phyloP scores from a whole-genome alignment of 2,329 filamentous ascomycete genomes.

The Arthrobotrys musiformis region DNA sequence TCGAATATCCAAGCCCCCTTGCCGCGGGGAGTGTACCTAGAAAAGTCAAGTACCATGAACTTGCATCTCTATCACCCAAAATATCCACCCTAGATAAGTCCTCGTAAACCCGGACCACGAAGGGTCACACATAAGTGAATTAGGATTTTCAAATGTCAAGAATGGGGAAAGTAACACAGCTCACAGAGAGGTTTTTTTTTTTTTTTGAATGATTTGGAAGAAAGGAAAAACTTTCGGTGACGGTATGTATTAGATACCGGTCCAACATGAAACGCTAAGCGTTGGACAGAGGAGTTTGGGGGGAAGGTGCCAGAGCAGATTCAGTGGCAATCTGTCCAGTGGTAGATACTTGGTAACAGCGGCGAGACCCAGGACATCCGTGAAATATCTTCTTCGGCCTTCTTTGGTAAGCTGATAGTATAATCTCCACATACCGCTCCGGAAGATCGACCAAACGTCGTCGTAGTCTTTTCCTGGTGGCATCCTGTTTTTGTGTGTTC shows the following conservation, averaged over 20 bases:
- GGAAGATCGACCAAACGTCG: conserved; percentile 76
- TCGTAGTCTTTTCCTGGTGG: conserved; percentile 79
- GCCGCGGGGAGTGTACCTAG: conserved; percentile 78
- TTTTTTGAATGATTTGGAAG: background rate
- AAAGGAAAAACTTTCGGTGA: conserved; percentile 9
- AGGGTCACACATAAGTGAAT: conserved; percentile 56
- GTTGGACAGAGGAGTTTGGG: conserved; percentile 51
- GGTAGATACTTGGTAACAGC: conserved; percentile 73
- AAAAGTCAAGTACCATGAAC: conserved; percentile 85
- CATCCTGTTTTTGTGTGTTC: conserved; percentile 69
- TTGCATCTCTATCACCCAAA: conserved; percentile 73
- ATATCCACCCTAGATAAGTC: conserved; percentile 64
- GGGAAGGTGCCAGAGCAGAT: conserved; percentile 55
- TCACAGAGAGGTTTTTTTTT: too few species aligned
- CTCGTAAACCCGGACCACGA: conserved; percentile 47
- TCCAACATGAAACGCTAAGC: conserved; percentile 57
- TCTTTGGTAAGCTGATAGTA: conserved; percentile 78
- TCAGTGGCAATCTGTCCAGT: conserved; percentile 57
- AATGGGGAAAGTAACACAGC: conserved; percentile 48
- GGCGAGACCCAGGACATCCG: conserved; percentile 79
- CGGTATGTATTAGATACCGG: conserved; percentile 56
- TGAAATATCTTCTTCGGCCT: conserved; percentile 78
- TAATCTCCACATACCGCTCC: conserved; percentile 81
- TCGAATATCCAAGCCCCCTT: conserved; percentile 77
- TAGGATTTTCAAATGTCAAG: conserved; percentile 56